Evolutionary conservation across 2,329 filamentous ascomycete genomes (phyloP).

Genomic region (Sarocladium kiliense): DNA sequence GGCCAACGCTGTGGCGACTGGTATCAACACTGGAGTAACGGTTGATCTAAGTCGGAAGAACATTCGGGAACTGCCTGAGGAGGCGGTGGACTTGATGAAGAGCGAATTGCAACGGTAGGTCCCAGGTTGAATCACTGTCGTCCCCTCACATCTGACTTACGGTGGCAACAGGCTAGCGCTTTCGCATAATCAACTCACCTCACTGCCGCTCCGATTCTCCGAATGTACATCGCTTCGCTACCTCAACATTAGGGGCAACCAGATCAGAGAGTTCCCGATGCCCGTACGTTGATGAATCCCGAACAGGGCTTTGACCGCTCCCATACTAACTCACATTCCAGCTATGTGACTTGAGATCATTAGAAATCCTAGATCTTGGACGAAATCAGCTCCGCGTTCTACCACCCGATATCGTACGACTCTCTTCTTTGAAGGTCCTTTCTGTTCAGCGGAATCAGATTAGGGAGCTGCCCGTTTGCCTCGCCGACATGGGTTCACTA

Average conservation of each 20-base stretch:
- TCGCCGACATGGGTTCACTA: slow-evolving; percentile 85
- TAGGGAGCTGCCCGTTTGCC: slow-evolving; percentile 72
- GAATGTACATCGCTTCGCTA: slow-evolving; percentile 76
- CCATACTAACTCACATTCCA: slow-evolving; percentile 28
- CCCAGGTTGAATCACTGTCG: neutral
- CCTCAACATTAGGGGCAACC: slow-evolving; percentile 74
- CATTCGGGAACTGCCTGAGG: slow-evolving; percentile 65
- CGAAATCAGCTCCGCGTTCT: slow-evolving; percentile 77
- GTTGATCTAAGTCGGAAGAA: slow-evolving; percentile 73
- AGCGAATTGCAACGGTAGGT: slow-evolving; percentile 66
- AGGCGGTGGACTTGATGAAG: slow-evolving; percentile 71
- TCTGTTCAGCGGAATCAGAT: slow-evolving; percentile 85
- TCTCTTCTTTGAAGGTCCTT: slow-evolving; percentile 83
- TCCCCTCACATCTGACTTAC: slow-evolving; percentile 53
- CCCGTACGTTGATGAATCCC: slow-evolving; percentile 34
- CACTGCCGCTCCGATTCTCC: slow-evolving; percentile 65
- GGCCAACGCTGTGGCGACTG: slow-evolving; percentile 52
- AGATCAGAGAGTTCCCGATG: slow-evolving; percentile 58
- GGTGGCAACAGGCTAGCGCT: slow-evolving; percentile 75
- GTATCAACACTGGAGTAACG: slow-evolving; percentile 66
- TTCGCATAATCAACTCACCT: slow-evolving; percentile 71
- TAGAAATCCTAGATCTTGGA: slow-evolving; percentile 91
- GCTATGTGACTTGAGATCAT: slow-evolving; percentile 79
- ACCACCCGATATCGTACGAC: slow-evolving; percentile 71
- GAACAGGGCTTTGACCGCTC: neutral